phyloP scores from a whole-genome alignment of 2,329 filamentous ascomycete species.

The Raffaelea arxii region DNA sequence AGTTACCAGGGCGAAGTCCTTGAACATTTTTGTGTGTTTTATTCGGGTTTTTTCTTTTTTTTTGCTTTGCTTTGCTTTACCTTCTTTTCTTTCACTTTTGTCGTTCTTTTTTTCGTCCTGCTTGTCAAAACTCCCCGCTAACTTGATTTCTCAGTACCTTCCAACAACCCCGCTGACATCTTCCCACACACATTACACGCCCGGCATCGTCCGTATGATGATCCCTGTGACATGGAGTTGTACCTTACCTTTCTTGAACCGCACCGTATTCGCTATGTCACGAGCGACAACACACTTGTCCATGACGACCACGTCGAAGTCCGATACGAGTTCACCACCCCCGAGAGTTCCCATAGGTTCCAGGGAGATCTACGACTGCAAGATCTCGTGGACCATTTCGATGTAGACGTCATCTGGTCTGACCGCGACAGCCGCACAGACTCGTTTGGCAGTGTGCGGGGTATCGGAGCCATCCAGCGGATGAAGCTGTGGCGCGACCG shows the following conservation, averaged over 20 bases:
- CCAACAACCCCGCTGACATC: slow-evolving; percentile 32
- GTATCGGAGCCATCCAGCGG: slow-evolving; percentile 40
- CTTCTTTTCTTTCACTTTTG: neutral
- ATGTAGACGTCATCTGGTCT: slow-evolving; percentile 43
- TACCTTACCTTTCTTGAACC: slow-evolving; percentile 36
- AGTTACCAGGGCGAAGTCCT: slow-evolving; percentile 42
- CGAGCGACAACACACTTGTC: slow-evolving; percentile 33
- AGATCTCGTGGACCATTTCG: slow-evolving; percentile 40
- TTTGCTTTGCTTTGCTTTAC: neutral
- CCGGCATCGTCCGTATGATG: slow-evolving; percentile 39
- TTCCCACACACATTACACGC: slow-evolving; percentile 40
- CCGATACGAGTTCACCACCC: slow-evolving; percentile 40
- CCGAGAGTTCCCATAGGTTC: slow-evolving; percentile 36
- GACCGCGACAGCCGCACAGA: slow-evolving; percentile 39
- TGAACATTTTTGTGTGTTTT: slow-evolving; percentile 37
- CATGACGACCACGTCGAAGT: slow-evolving; percentile 39
- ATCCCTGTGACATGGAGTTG: slow-evolving; percentile 39
- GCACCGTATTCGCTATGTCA: slow-evolving; percentile 38
- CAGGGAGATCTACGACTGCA: slow-evolving; percentile 38
- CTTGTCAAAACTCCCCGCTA: neutral
- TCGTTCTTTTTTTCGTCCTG: neutral
- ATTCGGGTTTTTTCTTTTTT: neutral
- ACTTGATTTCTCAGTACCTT: slow-evolving; percentile 27
- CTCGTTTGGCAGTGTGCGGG: slow-evolving; percentile 37
- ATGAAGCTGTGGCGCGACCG: slow-evolving; percentile 43